These are phyloP conservation scores for Ogataea naganishii DNA, from an alignment of 805 yeast genomes.

Conservation along the genomic window DNA sequence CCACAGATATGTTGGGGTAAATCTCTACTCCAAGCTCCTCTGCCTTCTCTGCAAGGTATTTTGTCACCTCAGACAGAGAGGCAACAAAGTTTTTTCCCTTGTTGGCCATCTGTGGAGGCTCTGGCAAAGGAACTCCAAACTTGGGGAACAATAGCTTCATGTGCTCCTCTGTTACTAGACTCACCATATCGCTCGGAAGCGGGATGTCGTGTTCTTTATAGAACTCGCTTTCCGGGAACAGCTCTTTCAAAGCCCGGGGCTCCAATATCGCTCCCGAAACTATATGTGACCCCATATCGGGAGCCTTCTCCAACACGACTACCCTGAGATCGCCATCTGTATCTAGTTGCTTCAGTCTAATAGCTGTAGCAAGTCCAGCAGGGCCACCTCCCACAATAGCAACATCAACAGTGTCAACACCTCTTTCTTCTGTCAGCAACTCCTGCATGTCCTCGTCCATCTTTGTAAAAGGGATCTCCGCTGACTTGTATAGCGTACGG, in stretches of 20 bases:
- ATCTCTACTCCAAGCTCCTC: conserved; percentile 91
- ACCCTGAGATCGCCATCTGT: conserved; percentile 60
- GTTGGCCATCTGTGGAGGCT: conserved; percentile 87
- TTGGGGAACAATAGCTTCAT: conserved; percentile 62
- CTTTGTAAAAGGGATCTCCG: conserved; percentile 17
- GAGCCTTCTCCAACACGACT: conserved; percentile 84
- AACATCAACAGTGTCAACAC: conserved; percentile 82
- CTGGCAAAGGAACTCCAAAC: conserved; percentile 67
- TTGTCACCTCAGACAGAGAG: conserved; percentile 72
- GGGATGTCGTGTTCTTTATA: conserved; percentile 52
- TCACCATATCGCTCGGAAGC: conserved; percentile 67
- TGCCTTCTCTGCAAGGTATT: conserved; percentile 78
- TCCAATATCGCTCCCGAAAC: conserved; percentile 93
- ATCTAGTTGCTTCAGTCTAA: conserved; percentile 78
- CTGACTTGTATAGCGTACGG: conserved; percentile 5
- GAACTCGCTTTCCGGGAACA: conserved; percentile 61
- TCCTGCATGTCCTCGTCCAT: conserved; percentile 36
- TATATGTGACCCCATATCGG: conserved; percentile 88
- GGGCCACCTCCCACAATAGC: conserved; percentile 98
- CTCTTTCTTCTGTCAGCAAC: conserved; percentile 55
- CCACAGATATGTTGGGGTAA: conserved; percentile 83
- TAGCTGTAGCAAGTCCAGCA: conserved; percentile 93
- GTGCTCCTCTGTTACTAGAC: conserved; percentile 66
- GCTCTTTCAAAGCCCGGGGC: conserved; percentile 79
- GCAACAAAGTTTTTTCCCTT: conserved; percentile 77